Evolutionary conservation across 129 eudicot species (phyloP), one percentile per base, ranked within the genome.

Genomic region (Tagetes erecta): DNA sequence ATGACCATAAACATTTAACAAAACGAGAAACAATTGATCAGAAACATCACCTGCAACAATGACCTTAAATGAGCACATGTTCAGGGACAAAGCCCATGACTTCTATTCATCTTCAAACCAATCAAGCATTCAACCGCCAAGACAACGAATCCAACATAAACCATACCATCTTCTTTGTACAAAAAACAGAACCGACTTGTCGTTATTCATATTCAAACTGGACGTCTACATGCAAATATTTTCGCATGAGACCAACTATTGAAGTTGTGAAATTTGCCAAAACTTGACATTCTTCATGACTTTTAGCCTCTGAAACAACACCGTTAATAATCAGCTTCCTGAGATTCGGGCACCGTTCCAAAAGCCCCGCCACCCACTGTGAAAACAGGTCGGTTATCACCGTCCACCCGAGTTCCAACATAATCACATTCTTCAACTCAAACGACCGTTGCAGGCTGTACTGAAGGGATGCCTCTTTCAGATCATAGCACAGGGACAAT

Each of bases 351-450:
- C 99, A 94, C 73, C 86, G 84, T 76, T 87, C 88, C 60, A 92
- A 67, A 33, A 92, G 83, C 42, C 84, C 91, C 1, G 75, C 86
- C 0, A 87, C 94, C 96, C 96, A 92, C 51, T 78, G 83, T 7
- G 89, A 82, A 86, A 89, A 92, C 38, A 88, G 74, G 71, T 89
- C 94, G 13, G 78, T 89, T 64, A 89, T 85, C 31, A 82, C 87
- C 3, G 89, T 84, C 96, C 96, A 92, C 30, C 97, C 97, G 37
- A 92, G 87, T 72, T 88, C 96, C 77, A 91, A 77, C 75, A 86
- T 85, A 13, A 83, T 78, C 72, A 91, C 92, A 77, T 91, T 88
- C 76, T 86, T 83, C 77, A 91, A 34, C 59, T 64, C 83, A 81
- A 83, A 91, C 0, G 84, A 75, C 33, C 90, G 84, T 59, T 86